These are phyloP conservation scores for Magnusiomyces magnusii DNA, from an alignment of 1,139 yeast species.

Conservation along the genomic window DNA sequence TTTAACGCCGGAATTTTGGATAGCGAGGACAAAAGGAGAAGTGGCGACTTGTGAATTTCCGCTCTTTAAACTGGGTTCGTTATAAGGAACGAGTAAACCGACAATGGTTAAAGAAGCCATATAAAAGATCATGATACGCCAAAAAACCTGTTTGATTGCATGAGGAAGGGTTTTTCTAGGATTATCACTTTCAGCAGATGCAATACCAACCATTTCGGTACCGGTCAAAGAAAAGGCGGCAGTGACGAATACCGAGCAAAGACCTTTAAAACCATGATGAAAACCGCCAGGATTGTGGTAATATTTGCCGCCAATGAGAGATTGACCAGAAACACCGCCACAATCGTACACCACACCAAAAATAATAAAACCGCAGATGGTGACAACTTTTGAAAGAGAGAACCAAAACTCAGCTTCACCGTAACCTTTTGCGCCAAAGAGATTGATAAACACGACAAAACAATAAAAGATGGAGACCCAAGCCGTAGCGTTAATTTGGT, in stretches of 20 bases:
- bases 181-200: slow-evolving; percentile 76
- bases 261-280: slow-evolving; percentile 66
- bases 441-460: slow-evolving; percentile 45
- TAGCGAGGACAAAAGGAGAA: slow-evolving; percentile 70
- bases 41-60: slow-evolving; percentile 46
- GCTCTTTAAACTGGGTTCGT: slow-evolving; percentile 40
- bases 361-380: slow-evolving; percentile 56
- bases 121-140: slow-evolving; percentile 63
- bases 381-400: slow-evolving; percentile 49
- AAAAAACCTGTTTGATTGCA: slow-evolving; percentile 65
- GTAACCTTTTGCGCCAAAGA: slow-evolving; percentile 62
- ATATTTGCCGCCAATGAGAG: slow-evolving; percentile 54
- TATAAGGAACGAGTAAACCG: slow-evolving; percentile 58
- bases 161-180: slow-evolving; percentile 62
- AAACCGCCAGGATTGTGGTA: slow-evolving; percentile 61
- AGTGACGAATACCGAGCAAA: slow-evolving; percentile 71
- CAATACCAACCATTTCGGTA: slow-evolving; percentile 72
- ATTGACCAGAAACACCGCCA: slow-evolving; percentile 61
- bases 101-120: slow-evolving; percentile 50
- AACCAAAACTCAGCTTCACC: slow-evolving; percentile 65
- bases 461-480: slow-evolving; percentile 59
- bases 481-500: slow-evolving; percentile 51
- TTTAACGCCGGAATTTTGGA: slow-evolving; percentile 47
- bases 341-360: slow-evolving; percentile 53
- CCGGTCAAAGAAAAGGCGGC: slow-evolving; percentile 89